These are phyloP conservation scores for Trichoderma atroviride DNA, from an alignment of 2,329 filamentous ascomycete species.

Conservation along the genomic window DNA sequence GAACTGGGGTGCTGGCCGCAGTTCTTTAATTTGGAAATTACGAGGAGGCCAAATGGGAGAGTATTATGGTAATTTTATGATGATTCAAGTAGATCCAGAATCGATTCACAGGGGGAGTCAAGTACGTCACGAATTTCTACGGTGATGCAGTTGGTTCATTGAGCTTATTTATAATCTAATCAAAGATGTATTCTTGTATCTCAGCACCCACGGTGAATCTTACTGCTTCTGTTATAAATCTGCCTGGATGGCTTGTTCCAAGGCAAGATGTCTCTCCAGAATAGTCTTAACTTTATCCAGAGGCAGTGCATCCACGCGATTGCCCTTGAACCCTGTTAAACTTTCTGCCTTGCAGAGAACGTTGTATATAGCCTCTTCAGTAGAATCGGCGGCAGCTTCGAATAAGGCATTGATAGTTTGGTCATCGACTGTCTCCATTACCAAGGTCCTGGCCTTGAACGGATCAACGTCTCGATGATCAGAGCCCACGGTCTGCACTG, in stretches of 20 bases:
- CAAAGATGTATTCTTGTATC: not conserved
- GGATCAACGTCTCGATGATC: slow-evolving; percentile 42
- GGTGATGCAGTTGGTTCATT: not conserved
- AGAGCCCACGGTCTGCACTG: slow-evolving; percentile 26
- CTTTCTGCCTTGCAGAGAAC: slow-evolving; percentile 63
- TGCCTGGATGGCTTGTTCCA: slow-evolving; percentile 1
- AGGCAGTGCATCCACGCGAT: slow-evolving; percentile 53
- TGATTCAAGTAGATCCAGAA: accelerated
- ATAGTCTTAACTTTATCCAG: slow-evolving; percentile 50
- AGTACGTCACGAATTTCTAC: not conserved
- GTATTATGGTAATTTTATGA: not conserved
- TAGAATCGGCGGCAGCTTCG: slow-evolving; percentile 62
- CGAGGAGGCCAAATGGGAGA: not conserved
- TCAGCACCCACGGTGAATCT: not conserved
- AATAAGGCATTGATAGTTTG: slow-evolving; percentile 63
- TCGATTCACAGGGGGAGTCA: not conserved
- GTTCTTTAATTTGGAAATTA: not conserved
- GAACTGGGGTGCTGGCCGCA: slow-evolving; percentile 19
- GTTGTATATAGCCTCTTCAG: slow-evolving; percentile 69
- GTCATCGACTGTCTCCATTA: slow-evolving; percentile 51
- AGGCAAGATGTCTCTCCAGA: slow-evolving; percentile 39
- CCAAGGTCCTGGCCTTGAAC: slow-evolving; percentile 41
- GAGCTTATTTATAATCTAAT: too few relatives aligned
- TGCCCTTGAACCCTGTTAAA: slow-evolving; percentile 56
- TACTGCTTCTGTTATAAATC: not conserved